These are phyloP conservation scores for Phytopythium chamaehyphon DNA, from an alignment of 352 stramenopile species.

Conservation along the genomic window DNA sequence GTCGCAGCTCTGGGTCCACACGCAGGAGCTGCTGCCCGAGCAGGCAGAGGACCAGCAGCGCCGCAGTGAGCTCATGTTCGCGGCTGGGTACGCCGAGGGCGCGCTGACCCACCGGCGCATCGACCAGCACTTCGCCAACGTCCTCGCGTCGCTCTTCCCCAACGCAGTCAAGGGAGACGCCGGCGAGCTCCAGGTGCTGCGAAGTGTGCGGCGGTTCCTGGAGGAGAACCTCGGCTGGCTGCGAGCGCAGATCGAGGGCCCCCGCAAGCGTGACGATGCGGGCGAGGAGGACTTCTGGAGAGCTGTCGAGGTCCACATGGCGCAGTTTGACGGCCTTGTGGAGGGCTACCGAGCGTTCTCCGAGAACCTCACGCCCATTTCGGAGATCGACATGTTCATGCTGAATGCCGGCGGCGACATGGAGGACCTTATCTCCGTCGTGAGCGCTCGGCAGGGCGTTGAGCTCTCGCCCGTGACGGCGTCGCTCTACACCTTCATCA, in stretches of 20 bases:
- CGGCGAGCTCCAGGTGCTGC: constrained; percentile 20
- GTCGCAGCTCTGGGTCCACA: constrained; percentile 57
- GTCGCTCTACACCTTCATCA: constrained; percentile 40
- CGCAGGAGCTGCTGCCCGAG: constrained; percentile 13
- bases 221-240: constrained; percentile 43
- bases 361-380: constrained; percentile 12
- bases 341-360: constrained; percentile 34
- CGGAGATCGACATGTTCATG: constrained; percentile 43
- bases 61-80: constrained; percentile 38
- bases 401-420: constrained; percentile 54
- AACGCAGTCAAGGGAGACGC: constrained; percentile 14
- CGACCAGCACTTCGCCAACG: constrained; percentile 56
- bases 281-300: constrained; percentile 33
- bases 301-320: constrained; percentile 24
- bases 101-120: constrained; percentile 61
- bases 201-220: constrained; percentile 31
- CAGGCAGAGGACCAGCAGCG: constrained; percentile 19
- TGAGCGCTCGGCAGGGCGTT: constrained; percentile 11
- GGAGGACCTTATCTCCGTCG: constrained; percentile 42
- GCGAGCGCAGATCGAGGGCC: constrained; percentile 24
- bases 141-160: constrained; percentile 44
- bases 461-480: constrained; percentile 11
- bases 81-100: constrained; percentile 54
- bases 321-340: constrained; percentile 51
- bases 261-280: constrained; percentile 10